These are phyloP conservation scores for Schizochytrium sp. DNA, from an alignment of 108 stramenopile genomes.

Conservation along the genomic window DNA sequence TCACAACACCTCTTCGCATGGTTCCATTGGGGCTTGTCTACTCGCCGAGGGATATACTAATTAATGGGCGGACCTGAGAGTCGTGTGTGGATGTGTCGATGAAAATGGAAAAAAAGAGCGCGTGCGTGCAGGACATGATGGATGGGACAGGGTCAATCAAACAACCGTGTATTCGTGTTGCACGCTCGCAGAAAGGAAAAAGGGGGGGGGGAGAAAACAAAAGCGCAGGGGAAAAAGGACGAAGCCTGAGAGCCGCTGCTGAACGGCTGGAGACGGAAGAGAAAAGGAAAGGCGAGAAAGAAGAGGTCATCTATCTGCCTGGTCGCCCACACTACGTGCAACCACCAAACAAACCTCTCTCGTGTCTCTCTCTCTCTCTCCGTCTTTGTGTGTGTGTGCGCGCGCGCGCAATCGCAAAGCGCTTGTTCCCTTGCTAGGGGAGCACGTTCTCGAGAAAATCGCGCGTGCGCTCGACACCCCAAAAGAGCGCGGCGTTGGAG, in stretches of 20 bases:
- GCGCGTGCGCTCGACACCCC: not conserved
- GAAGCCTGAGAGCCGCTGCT: not conserved
- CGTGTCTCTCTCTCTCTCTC: not conserved
- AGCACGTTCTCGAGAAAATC: not conserved
- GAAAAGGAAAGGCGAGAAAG: too few relatives aligned
- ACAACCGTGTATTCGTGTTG: not conserved
- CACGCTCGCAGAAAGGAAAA: not conserved
- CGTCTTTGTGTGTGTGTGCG: not conserved
- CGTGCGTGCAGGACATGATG: not conserved
- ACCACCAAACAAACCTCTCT: too few relatives aligned
- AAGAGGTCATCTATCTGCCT: too few relatives aligned
- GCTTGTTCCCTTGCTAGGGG: not conserved
- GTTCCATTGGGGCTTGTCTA: too few relatives aligned
- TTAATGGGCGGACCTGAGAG: not conserved
- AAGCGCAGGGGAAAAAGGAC: not conserved
- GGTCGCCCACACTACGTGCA: too few relatives aligned
- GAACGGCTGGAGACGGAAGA: too few relatives aligned
- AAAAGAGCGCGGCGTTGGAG: conserved; percentile 15
- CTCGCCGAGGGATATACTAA: too few relatives aligned
- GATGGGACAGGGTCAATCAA: not conserved
- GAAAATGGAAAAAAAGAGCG: not conserved
- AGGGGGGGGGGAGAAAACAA: not conserved
- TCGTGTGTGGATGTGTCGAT: not conserved
- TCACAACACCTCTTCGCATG: too few relatives aligned
- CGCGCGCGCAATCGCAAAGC: not conserved